phyloP scores from a whole-genome alignment of 768 basidiomycete genomes.

The Mycena olivaceomarginata region DNA sequence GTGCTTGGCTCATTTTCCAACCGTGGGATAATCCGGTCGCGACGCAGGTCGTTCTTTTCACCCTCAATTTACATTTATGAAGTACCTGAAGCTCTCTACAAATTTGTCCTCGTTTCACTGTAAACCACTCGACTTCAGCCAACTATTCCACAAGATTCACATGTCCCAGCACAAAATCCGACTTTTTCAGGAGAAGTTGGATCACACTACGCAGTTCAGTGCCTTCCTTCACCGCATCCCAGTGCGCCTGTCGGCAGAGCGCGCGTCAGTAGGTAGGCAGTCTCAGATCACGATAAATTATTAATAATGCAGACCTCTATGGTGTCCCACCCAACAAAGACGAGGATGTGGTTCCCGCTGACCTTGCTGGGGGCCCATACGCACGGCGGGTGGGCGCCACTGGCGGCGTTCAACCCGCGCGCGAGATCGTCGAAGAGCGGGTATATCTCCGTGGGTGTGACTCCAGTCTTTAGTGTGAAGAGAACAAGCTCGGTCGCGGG shows the following conservation, averaged over 20 bases:
- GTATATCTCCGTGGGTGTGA: background rate
- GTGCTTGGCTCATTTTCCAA: no score
- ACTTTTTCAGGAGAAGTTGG: background rate
- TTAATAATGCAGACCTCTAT: slow-evolving; percentile 1
- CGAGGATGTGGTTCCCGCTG: slow-evolving; percentile 5
- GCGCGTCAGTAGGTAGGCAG: background rate
- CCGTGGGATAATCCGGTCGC: no score
- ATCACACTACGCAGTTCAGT: slow-evolving; percentile 3
- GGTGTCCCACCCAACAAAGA: slow-evolving; percentile 20
- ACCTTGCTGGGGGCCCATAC: background rate
- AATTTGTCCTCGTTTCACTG: no score
- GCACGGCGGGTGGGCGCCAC: background rate
- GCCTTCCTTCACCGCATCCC: slow-evolving; percentile 26
- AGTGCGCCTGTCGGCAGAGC: background rate
- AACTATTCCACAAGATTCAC: background rate
- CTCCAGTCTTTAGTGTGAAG: background rate
- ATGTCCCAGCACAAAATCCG: slow-evolving; percentile 9
- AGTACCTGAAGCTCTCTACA: no score
- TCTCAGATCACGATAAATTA: background rate
- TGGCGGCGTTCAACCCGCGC: background rate
- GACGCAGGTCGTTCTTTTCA: no score
- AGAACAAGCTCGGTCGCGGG: slow-evolving; percentile 14
- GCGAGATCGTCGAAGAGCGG: background rate
- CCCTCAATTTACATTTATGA: no score
- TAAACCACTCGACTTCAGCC: no score